Percentiles rank a stretch among this genome's conserved stretches.
These are phyloP conservation scores for Mucor piriformis DNA, from an alignment of 371 early-diverging fungal genomes.

Conservation along the genomic window DNA sequence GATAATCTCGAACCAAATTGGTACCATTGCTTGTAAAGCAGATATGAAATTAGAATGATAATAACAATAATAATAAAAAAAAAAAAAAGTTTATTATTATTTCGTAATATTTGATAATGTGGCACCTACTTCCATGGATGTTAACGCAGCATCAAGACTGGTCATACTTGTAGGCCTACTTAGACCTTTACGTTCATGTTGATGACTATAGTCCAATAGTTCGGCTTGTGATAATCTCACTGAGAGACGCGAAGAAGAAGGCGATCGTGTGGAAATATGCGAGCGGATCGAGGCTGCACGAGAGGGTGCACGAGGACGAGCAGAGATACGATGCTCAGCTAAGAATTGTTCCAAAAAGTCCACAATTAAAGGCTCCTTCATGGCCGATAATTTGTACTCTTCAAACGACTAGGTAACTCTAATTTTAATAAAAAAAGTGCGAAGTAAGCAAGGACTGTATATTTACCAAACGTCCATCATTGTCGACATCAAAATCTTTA, in stretches of 20 bases:
- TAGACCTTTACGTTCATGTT: conserved; percentile 13
- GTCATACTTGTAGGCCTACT: conserved; percentile 37
- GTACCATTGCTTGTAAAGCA: conserved; percentile 25
- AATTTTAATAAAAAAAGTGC: no score
- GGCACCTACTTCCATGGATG: conserved; percentile 20
- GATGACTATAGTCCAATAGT: conserved; percentile 34
- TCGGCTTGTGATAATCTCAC: conserved; percentile 38
- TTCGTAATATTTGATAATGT: conserved; percentile 4
- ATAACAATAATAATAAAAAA: no score
- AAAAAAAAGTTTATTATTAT: neutral
- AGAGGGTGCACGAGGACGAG: conserved; percentile 16
- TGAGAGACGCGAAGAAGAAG: conserved; percentile 10
- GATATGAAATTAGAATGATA: no score
- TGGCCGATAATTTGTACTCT: conserved; percentile 81
- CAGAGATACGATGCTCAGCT: conserved; percentile 48
- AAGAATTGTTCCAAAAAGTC: conserved; percentile 82
- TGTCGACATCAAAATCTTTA: conserved; percentile 85
- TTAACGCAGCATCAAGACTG: conserved; percentile 37
- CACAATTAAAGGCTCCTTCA: conserved; percentile 84
- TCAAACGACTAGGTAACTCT: conserved; percentile 68
- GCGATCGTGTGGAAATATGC: conserved; percentile 4
- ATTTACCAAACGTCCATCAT: conserved; percentile 75
- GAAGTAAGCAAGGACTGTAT: no score
- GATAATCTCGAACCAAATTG: conserved; percentile 28
- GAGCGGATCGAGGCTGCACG: conserved; percentile 29